Conservation (phyloP, 2,329 filamentous ascomycete genomes). For the Lojkania enalia region DNA sequence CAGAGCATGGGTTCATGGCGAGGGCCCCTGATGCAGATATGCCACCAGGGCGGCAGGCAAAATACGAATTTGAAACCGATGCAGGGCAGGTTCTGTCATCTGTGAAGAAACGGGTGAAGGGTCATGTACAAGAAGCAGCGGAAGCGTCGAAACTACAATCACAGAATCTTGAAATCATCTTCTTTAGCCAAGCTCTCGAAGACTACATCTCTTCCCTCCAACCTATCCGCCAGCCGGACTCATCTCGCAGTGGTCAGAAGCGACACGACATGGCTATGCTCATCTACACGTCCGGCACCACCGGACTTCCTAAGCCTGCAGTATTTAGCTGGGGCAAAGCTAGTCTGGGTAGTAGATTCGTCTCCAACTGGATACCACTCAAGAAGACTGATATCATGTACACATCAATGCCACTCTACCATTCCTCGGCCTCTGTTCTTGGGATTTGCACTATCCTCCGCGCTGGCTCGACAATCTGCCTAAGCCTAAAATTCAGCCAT, state of each 20-base stretch:
- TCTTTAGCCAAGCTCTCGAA: slow-evolving; percentile 34
- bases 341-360: slow-evolving; percentile 21
- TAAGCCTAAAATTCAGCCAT: slow-evolving; percentile 40
- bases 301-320: slow-evolving; percentile 43
- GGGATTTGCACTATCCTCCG: slow-evolving; percentile 32
- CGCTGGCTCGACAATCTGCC: slow-evolving; percentile 32
- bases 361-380: slow-evolving; percentile 28
- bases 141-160: slow-evolving; percentile 15
- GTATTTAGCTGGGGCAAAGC: slow-evolving; percentile 36
- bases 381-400: slow-evolving; percentile 38
- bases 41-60: slow-evolving; percentile 15
- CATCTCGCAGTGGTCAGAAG: slow-evolving; percentile 28
- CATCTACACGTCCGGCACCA: slow-evolving; percentile 46
- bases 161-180: slow-evolving; percentile 33
- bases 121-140: slow-evolving; percentile 12
- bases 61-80: slow-evolving; percentile 30
- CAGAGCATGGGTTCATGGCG: slow-evolving; percentile 32
- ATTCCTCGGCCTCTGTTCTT: slow-evolving; percentile 36
- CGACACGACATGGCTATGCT: slow-evolving; percentile 38
- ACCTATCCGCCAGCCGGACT: slow-evolving; percentile 35
- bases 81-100: slow-evolving; percentile 21
- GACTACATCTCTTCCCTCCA: slow-evolving; percentile 31
- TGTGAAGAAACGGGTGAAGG: slow-evolving; percentile 21
- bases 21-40: slow-evolving; percentile 3
- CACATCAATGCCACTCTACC: slow-evolving; percentile 47